Base-by-base conservation (phyloP, 768 basidiomycete species). In the Podaxis sp. region DNA sequence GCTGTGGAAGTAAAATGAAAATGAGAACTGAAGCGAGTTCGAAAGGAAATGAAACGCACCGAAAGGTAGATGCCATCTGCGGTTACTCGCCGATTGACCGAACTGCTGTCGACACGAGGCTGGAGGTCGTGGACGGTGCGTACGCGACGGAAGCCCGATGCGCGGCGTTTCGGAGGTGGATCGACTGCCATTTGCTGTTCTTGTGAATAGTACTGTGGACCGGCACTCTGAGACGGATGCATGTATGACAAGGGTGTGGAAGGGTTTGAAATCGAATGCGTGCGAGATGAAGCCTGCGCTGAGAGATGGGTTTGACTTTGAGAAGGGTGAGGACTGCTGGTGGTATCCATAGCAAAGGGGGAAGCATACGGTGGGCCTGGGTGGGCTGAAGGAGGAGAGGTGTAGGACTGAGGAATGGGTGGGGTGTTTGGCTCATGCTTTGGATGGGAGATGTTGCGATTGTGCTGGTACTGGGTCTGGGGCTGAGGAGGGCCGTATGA, bases 121-220 rank as follows among this genome's bases (percentile, higher is more conserved):
- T 87, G 85, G 36, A 96, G 76, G 75, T 97, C 95, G 64, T 86
- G 83, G 66, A 77, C 79, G 67, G 89, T 89, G 64, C 89, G 86
- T 17, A 97, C 84, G 64, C 90, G 83, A 71, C 90, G 84, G 71
- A 96, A 90, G 22, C 92, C 96, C 61, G 85, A 82, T 8, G 87
- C 82, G 39, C 91, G 83, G 69, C 88, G 83, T 73, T 85, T 87
- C 64, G 84, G 84, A 65, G 74, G 82, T 61, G 81, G 79, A 71
- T 92, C 92, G n/a, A 93, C 86, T 48, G 80, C 76, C 91, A 92
- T 92, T 62, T 84, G 69, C 63, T 90, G 87, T 63, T 88, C 86
- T 67, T 85, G 83, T 17, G 84, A 72, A 66, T 86, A 88, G 64
- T 84, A 85, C 48, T 85, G 86, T 59, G 79, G 76, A 19, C 78